Conservation (phyloP, 305 asterid genomes). For the Withania somnifera region DNA sequence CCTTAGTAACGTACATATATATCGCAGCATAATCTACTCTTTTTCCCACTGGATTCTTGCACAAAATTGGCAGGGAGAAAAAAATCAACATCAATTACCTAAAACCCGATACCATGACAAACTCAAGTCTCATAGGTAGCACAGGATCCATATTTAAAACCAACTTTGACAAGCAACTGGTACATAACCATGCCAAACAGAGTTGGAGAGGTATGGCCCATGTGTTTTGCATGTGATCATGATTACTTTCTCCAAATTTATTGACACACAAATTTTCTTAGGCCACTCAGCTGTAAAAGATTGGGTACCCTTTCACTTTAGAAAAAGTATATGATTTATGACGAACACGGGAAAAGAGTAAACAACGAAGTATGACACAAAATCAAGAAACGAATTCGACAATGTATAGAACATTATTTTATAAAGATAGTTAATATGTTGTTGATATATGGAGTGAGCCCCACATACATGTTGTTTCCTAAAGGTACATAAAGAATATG, state of each 20-base stretch:
- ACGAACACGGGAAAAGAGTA: neutral
- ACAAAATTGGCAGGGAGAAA: neutral
- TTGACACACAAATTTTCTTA: neutral
- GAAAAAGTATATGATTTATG: neutral
- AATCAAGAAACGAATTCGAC: neutral
- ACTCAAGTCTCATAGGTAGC: neutral
- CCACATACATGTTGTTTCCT: neutral
- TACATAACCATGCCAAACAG: neutral
- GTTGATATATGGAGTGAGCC: neutral
- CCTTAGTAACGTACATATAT: neutral
- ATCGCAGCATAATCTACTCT: neutral
- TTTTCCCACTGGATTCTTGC: neutral
- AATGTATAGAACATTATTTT: neutral
- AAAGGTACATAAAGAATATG: neutral
- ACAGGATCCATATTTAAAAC: neutral
- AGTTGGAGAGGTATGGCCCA: neutral
- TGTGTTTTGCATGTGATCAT: neutral
- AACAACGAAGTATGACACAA: neutral
- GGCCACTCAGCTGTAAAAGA: neutral
- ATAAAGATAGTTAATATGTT: neutral
- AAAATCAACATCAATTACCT: neutral
- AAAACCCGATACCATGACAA: neutral
- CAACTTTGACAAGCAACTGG: neutral
- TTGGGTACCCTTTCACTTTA: neutral
- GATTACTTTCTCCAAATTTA: neutral